Conservation (phyloP, 306 rosid species). For the Purshia tridentata region DNA sequence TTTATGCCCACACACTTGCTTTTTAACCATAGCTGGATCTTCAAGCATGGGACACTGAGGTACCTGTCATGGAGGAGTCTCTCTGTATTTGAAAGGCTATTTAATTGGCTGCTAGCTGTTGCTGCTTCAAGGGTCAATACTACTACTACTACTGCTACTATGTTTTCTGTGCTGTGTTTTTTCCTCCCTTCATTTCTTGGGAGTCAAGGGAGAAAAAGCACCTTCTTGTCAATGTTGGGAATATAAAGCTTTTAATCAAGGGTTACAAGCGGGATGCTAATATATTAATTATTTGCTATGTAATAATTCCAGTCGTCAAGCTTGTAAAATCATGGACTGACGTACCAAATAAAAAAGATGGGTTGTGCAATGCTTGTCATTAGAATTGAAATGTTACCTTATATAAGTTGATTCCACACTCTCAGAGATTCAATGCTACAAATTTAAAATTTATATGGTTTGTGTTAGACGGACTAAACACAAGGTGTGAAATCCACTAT, state of each 20-base stretch:
- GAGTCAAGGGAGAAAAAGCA: conserved; percentile 30
- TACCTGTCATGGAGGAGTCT: conserved; percentile 31
- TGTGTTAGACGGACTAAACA: no score
- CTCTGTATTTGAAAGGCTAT: conserved; percentile 12
- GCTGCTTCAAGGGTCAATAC: conserved; percentile 27
- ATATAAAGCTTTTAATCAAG: background rate
- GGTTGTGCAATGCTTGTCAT: background rate
- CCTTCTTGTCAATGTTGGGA: conserved; percentile 35
- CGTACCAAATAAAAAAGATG: background rate
- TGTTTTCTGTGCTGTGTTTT: conserved; percentile 36
- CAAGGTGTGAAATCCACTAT: background rate
- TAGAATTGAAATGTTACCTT: conserved; percentile 5
- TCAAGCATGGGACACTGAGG: conserved; percentile 25
- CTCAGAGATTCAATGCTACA: background rate
- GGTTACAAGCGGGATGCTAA: conserved; percentile 1
- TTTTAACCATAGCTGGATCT: conserved; percentile 34
- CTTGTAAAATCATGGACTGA: background rate
- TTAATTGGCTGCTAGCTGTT: conserved; percentile 23
- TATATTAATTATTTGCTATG: conserved; percentile 6
- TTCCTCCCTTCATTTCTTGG: conserved; percentile 45
- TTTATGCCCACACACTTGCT: conserved; percentile 36
- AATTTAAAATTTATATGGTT: no score
- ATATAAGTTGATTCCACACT: background rate
- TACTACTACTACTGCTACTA: conserved; percentile 38
- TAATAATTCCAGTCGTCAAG: background rate